Percentiles rank a stretch among this genome's conserved stretches.
Conservation (phyloP, 345 rosid genomes). For the Angophora floribunda region DNA sequence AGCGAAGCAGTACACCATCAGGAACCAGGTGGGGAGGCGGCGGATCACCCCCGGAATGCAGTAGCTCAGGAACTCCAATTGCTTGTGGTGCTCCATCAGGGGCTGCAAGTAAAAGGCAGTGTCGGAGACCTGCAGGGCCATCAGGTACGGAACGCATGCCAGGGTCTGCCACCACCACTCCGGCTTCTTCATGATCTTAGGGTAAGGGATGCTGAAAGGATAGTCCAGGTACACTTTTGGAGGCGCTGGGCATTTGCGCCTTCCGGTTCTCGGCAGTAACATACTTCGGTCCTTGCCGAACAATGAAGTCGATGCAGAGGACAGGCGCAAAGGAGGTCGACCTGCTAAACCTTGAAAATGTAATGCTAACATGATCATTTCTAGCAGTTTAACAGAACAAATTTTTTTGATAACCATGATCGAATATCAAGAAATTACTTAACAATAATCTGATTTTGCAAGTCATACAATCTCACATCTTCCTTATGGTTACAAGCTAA, state of each 20-base stretch:
- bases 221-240: constrained; percentile 27
- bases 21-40: constrained; percentile 65
- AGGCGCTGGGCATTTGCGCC: not conserved
- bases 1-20: constrained; percentile 48
- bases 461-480: not conserved
- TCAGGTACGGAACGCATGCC: constrained; percentile 60
- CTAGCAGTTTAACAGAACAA: not conserved
- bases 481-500: not conserved
- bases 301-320: not conserved
- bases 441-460: too few species aligned
- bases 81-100: constrained; percentile 38
- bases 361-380: not conserved
- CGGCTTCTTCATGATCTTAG: constrained; percentile 40
- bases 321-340: not conserved
- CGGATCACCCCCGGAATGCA: constrained; percentile 63
- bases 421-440: too few species aligned
- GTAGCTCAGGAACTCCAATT: constrained; percentile 38
- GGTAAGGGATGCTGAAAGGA: constrained; percentile 28
- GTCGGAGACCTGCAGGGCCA: constrained; percentile 72
- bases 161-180: constrained; percentile 87
- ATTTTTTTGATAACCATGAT: not conserved
- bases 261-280: not conserved
- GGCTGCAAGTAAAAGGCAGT: constrained; percentile 55
- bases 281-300: not conserved
- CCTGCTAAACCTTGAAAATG: not conserved